Evolutionary conservation across 1,284 basidiomycete species (phyloP), one percentile per base, ranked within the genome.

Genomic region (Irpex sp.): DNA sequence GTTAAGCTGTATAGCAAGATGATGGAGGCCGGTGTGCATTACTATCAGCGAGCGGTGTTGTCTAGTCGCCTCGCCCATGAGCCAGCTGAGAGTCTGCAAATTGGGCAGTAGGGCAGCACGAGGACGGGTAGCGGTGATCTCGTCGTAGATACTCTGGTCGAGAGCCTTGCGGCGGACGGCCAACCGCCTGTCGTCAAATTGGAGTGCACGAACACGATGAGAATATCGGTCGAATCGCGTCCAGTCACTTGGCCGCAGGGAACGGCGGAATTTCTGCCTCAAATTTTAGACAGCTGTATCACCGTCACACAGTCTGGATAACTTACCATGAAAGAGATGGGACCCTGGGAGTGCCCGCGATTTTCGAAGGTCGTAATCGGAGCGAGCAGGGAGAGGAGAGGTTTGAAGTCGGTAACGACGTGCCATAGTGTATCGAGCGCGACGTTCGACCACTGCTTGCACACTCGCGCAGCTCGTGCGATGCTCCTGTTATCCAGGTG

Each of bases 91-190:
- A 0, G 78, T 76, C 37, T 80, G 80, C 62, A 86, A 75, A 67
- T 82, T 83, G 11, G 87, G 86, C 19, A 88, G 71, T 31, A 88
- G 78, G 43, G 79, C 76, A n/a, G 81, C 67, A 6, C 74, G 75
- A 0, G 81, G 81, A n/a, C 84, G 77, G 2, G 83, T 83, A 49
- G 79, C 72, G 0, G 79, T 78, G 8, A 87, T 75, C 46, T 81
- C 80, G 61, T 83, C 79, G 65, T 86, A 81, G 36, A 70, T 67
- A 55, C 63, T 82, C 49, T 60, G 19, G 39, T 67, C 68, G 15
- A 67, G 65, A 26, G 54, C 68, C 58, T 50, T 70, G 63, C 51
- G 63, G 61, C 56, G 64, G 39, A 36, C 53, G 55, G 7, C 36
- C 15, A 47, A 61, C 8, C 60, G 64, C 5, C 66, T 60, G 50